Evolutionary conservation across 495 filamentous ascomycete species (phyloP).

Genomic region (Neurospora sp.): DNA sequence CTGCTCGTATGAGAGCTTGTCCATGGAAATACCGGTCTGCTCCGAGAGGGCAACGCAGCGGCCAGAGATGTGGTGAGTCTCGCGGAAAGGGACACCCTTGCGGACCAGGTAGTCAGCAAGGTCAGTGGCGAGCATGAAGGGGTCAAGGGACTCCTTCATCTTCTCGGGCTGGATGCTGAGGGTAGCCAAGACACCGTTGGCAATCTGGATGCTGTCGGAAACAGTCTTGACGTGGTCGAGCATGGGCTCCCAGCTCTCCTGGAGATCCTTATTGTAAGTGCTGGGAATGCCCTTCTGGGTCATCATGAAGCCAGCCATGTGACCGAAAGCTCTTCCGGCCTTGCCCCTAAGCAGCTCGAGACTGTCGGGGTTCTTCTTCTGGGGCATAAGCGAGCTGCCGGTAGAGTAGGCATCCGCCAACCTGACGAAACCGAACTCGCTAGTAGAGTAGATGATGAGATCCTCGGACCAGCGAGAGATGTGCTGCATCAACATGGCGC

Average conservation of each 20-base stretch:
- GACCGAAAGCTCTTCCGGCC: conserved; percentile 71
- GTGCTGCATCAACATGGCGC: conserved; percentile 72
- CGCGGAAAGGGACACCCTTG: conserved; percentile 74
- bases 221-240: conserved; percentile 85
- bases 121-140: conserved; percentile 65
- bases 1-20: conserved; percentile 57
- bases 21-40: conserved; percentile 60
- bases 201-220: conserved; percentile 75
- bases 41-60: conserved; percentile 61
- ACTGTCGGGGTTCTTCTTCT: conserved; percentile 74
- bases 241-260: conserved; percentile 82
- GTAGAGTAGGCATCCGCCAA: conserved; percentile 82
- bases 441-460: conserved; percentile 74
- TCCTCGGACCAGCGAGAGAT: conserved; percentile 83
- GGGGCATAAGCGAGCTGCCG: conserved; percentile 80
- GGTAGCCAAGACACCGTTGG: conserved; percentile 69
- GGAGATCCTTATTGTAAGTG: conserved; percentile 92
- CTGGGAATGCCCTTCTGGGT: conserved; percentile 81
- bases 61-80: conserved; percentile 87
- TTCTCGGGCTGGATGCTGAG: conserved; percentile 60
- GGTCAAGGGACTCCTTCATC: conserved; percentile 68
- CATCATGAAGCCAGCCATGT: conserved; percentile 81
- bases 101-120: conserved; percentile 86
- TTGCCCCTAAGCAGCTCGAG: conserved; percentile 87
- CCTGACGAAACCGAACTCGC: conserved; percentile 74